These are phyloP conservation scores for Boletus subcaerulescens DNA, from an alignment of 768 basidiomycete species.

Conservation along the genomic window DNA sequence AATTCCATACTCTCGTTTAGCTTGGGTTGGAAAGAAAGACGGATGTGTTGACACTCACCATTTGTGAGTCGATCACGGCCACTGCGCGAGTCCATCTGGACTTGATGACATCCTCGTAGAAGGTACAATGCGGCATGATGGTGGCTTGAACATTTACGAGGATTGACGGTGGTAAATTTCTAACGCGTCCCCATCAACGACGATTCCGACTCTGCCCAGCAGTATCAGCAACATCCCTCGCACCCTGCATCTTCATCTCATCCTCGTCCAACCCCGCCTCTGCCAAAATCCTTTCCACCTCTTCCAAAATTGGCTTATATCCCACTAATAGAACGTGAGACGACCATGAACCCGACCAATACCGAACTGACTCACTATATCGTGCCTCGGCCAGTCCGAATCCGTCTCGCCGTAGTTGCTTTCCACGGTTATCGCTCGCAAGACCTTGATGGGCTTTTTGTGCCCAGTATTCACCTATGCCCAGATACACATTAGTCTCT, in stretches of 20 bases:
- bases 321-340: constrained; percentile 40
- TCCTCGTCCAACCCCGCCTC: constrained; percentile 86
- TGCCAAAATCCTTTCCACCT: constrained; percentile 78
- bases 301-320: constrained; percentile 79
- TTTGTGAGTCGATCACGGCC: too few species aligned
- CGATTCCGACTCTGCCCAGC: constrained; percentile 53
- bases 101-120: too few species aligned
- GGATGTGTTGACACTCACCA: too few species aligned
- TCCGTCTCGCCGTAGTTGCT: constrained; percentile 72
- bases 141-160: too few species aligned
- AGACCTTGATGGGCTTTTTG: constrained; percentile 57
- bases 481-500: background rate
- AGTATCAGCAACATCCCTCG: constrained; percentile 33
- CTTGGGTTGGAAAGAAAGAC: too few species aligned
- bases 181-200: constrained; percentile 18
- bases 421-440: constrained; percentile 65
- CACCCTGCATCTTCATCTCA: constrained; percentile 64
- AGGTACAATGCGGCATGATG: too few species aligned
- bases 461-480: constrained; percentile 76
- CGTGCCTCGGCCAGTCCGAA: constrained; percentile 72
- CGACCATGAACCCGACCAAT: background rate
- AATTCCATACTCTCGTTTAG: too few species aligned
- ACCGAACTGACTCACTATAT: constrained; percentile 47
- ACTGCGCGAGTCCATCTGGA: too few species aligned
- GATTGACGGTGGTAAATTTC: too few species aligned